Percentiles rank a stretch among this genome's conserved stretches.
Evolutionary conservation across 768 basidiomycete genomes (phyloP).

Genomic region (Lactifluus subvellereus): DNA sequence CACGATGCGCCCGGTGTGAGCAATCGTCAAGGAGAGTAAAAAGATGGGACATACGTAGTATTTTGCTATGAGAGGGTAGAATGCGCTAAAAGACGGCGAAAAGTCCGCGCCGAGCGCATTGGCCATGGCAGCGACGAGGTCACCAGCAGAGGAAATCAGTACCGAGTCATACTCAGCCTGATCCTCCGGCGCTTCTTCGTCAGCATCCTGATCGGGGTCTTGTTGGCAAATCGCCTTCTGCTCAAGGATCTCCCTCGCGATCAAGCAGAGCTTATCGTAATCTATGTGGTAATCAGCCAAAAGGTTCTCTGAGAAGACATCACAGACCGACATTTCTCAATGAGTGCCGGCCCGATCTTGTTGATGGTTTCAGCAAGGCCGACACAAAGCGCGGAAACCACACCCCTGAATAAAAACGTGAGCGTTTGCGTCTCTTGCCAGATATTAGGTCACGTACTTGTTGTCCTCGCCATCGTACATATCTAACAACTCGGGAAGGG

Average conservation of each 20-base stretch:
- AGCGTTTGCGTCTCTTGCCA: not conserved
- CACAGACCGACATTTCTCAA: constrained; percentile 59
- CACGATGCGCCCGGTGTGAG: not conserved
- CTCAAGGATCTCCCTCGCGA: constrained; percentile 81
- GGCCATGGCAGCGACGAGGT: constrained; percentile 87
- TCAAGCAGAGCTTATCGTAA: constrained; percentile 70
- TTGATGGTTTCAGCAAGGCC: constrained; percentile 88
- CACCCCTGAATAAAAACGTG: constrained; percentile 48
- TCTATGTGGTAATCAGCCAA: constrained; percentile 36
- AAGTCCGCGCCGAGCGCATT: constrained; percentile 83
- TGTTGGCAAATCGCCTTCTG: constrained; percentile 96
- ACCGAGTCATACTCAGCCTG: constrained; percentile 96
- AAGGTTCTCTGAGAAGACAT: constrained; percentile 11
- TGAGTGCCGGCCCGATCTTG: constrained; percentile 82
- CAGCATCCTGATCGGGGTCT: constrained; percentile 89
- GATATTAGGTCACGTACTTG: constrained; percentile 59
- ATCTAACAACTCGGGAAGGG: constrained; percentile 69
- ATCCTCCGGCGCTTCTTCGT: constrained; percentile 79
- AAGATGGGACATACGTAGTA: constrained; percentile 66
- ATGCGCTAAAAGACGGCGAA: constrained; percentile 70
- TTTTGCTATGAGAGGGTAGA: constrained; percentile 84
- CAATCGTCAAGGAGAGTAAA: not conserved
- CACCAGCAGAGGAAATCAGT: constrained; percentile 87
- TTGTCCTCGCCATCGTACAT: constrained; percentile 95
- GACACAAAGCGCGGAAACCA: constrained; percentile 82